These are phyloP conservation scores for Nephelium lappaceum DNA, from an alignment of 345 rosid genomes.

Conservation along the genomic window DNA sequence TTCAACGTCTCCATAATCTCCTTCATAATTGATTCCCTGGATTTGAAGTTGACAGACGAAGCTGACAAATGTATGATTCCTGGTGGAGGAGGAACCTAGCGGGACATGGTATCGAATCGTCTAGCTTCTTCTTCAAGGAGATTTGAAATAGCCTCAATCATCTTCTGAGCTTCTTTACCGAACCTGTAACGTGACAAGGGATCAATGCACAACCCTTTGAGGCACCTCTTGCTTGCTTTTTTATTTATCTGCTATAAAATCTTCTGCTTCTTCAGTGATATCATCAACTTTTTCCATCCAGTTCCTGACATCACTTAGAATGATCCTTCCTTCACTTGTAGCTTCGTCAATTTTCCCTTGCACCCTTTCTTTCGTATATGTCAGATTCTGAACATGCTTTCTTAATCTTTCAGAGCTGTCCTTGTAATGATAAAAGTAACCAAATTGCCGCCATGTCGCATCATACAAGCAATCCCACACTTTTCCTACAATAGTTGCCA, in stretches of 20 bases:
- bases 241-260: neutral
- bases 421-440: neutral
- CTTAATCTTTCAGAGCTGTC: neutral
- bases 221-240: neutral
- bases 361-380: neutral
- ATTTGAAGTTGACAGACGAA: neutral
- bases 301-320: neutral
- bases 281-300: neutral
- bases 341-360: neutral
- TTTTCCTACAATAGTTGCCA: neutral
- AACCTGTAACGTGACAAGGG: neutral
- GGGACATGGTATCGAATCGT: neutral
- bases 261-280: neutral
- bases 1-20: neutral
- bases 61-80: neutral
- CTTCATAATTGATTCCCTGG: neutral
- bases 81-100: neutral
- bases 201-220: neutral
- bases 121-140: neutral
- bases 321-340: neutral
- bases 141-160: neutral
- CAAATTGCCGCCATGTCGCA: neutral
- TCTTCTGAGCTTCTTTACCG: neutral
- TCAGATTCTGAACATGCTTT: neutral
- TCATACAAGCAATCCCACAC: neutral